These are phyloP conservation scores for Rubroshorea leprosula DNA, from an alignment of 345 rosid species.

Conservation along the genomic window DNA sequence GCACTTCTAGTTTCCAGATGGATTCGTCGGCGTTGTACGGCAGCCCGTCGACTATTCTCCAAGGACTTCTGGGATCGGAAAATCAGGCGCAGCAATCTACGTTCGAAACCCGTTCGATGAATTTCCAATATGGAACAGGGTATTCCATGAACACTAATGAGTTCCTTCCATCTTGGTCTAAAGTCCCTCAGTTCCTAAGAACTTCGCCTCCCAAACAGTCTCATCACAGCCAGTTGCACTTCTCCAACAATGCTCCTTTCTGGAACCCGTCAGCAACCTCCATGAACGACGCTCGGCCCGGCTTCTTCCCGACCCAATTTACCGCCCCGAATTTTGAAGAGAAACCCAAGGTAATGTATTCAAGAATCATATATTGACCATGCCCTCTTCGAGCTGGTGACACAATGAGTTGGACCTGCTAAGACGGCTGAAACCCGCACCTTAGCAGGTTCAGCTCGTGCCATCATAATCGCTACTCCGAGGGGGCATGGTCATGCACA, in stretches of 20 bases:
- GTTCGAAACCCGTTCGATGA: too few species aligned
- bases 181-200: conserved; percentile 55
- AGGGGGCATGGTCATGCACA: too few species aligned
- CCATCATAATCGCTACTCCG: too few species aligned
- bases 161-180: conserved; percentile 54
- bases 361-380: too few species aligned
- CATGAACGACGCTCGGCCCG: conserved; percentile 49
- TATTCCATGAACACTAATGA: conserved; percentile 16
- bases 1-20: conserved; percentile 40
- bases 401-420: too few species aligned
- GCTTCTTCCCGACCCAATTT: conserved; percentile 53
- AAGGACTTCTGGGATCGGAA: conserved; percentile 46
- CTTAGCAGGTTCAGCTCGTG: too few species aligned
- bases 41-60: conserved; percentile 36
- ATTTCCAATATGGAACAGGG: conserved; percentile 18
- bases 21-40: conserved; percentile 53
- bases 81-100: conserved; percentile 29
- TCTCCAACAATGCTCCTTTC: conserved; percentile 87
- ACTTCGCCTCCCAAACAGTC: conserved; percentile 55
- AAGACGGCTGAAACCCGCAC: too few species aligned
- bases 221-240: conserved; percentile 50
- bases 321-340: conserved; percentile 40
- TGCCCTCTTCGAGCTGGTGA: too few species aligned
- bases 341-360: conserved; percentile 36
- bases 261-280: conserved; percentile 67